Evolutionary conservation across 176 grass and related monocot species (phyloP), one percentile per base, ranked within the genome.

Genomic region (Cocos nucifera): DNA sequence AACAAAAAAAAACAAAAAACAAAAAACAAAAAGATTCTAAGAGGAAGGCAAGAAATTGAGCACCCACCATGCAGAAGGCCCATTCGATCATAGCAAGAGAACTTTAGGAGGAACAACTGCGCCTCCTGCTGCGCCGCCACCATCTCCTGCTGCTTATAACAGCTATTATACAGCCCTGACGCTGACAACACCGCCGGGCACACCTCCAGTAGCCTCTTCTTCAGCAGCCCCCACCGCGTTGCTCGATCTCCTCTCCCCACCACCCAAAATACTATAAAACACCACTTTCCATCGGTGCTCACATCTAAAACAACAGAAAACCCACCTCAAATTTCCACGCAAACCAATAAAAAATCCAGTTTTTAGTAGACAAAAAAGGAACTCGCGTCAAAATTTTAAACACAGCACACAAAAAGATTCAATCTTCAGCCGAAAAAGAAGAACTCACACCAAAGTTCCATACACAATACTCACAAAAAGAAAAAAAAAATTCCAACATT

Each of bases 21-120:
- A n/a, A n/a, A n/a, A 30, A 30, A 30, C 6, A 30, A 30, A 30
- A 30, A 0, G 27, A 28, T 28, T 30, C 2, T 20, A 20, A 6
- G 61, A 17, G 17, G 14, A 49, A 14, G 44, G 9, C 14, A 21
- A 64, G 61, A 15, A 49, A 49, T 22, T 22, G 19, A 49, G 64
- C 4, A 54, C 22, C 50, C 18, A 72, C 69, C 69, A 62, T 62
- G 69, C 58, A 72, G 32, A 7, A 72, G 69, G 17, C 24, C 69
- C 58, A 72, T 62, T 16, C 69, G 24, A 61, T 72, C 69, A 35
- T 30, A 30, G 57, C 69, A 62, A 7, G 22, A 72, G 49, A 62
- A 72, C 57, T 72, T 61, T 23, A 72, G 69, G 15, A 72, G 49
- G 32, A 61, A 72, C 17, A 72, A 23, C 19, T 72, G 57, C 1